Base-by-base conservation (phyloP, 805 yeast genomes). In the Metschnikowia aberdeeniae region DNA sequence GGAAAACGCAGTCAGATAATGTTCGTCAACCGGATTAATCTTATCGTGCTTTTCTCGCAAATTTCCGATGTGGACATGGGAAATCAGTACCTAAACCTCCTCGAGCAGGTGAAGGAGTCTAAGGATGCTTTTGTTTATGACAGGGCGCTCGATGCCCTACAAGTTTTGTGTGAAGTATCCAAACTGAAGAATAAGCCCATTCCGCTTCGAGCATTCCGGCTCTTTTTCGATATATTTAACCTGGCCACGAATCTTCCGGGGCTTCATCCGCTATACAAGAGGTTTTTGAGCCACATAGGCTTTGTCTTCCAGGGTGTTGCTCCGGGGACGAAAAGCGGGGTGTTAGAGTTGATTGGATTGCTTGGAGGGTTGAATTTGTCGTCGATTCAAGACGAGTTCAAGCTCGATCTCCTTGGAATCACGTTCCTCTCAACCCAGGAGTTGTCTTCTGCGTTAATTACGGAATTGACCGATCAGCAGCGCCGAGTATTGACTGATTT, bases 1-100 rank as follows among this genome's bases (percentile, higher is more conserved):
- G 64, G 59, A 9, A 55, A 55, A 40, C 52, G 46, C 6, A 61
- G 62, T 38, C 60, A 56, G 35, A 58, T 58, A 5, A 67, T 67
- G 61, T 70, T 62, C 42, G 52, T 62, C 26, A 71, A 71, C 45
- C 52, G 76, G 30, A 46, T 69, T 31, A 71, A 71, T 44, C 62
- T 69, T 43, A 56, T 70, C 4, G 42, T 64, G 6, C 45, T 71
- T 12, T 52, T 71, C n/a, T 47, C 58, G 7, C 73, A 65, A 44
- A 28, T 69, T 9, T 67, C 73, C 1, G 60, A 58, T 6, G 57
- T 66, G 8, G 70, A 67, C 40, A 58, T 69, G 19, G 58, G 57
- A 11, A 56, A 51, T 31, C 72, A 63, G 45, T 48, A 69, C 5
- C 32, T 39, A 11, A 60, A 56, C 35, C 51, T 70, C 43, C 39